phyloP scores from a whole-genome alignment of 2,329 filamentous ascomycete genomes.

The Triangularia setosa region DNA sequence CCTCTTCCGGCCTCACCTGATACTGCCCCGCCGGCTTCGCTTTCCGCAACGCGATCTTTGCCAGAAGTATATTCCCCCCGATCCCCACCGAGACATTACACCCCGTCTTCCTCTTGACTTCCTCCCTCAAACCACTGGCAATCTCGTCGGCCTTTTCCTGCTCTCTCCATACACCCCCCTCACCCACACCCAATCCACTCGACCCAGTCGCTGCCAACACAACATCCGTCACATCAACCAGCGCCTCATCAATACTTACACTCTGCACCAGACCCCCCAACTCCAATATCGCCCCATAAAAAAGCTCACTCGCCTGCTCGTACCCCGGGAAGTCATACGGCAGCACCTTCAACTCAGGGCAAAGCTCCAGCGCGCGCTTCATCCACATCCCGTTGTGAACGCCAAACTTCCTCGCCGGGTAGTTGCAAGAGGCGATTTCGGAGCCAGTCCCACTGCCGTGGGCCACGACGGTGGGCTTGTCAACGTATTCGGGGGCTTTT shows the following conservation, averaged over 20 bases:
- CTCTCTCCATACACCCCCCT: constrained; percentile 70
- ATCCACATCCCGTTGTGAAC: constrained; percentile 99
- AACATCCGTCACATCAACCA: constrained; percentile 74
- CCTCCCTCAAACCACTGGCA: constrained; percentile 61
- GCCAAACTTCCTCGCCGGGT: constrained; percentile 78
- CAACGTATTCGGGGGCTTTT: constrained; percentile 66
- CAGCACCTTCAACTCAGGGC: constrained; percentile 81
- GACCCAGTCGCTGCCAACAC: constrained; percentile 64
- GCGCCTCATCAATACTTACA: constrained; percentile 92
- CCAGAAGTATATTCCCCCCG: constrained; percentile 82
- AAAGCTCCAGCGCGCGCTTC: constrained; percentile 80
- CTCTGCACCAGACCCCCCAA: constrained; percentile 85
- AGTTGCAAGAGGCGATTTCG: constrained; percentile 97
- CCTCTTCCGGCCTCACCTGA: constrained; percentile 77
- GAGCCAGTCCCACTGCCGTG: constrained; percentile 82
- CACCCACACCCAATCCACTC: constrained; percentile 59
- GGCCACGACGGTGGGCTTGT: constrained; percentile 83
- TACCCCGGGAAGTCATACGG: constrained; percentile 95
- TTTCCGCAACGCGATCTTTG: constrained; percentile 83
- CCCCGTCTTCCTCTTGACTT: constrained; percentile 69
- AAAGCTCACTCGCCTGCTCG: constrained; percentile 81
- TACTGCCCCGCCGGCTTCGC: constrained; percentile 94
- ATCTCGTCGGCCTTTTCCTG: constrained; percentile 74
- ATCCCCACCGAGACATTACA: constrained; percentile 93
- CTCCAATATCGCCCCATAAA: constrained; percentile 79